A percentile compares a stretch with the other conserved stretches of the same genome.
These are phyloP conservation scores for Solanum arcanum DNA, from an alignment of 257 asterid genomes.

Conservation along the genomic window DNA sequence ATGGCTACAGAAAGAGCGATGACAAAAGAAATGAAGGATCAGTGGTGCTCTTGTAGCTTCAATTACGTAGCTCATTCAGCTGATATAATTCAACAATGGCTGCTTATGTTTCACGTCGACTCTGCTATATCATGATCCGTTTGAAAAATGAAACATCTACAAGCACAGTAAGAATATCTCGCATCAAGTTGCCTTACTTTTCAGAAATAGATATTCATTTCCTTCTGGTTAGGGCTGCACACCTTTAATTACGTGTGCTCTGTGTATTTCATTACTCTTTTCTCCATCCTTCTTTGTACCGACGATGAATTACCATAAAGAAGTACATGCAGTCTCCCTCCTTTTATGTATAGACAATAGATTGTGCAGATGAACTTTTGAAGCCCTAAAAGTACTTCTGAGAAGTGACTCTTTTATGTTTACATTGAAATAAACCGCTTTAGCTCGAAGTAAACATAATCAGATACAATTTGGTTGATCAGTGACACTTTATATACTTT, in stretches of 20 bases:
- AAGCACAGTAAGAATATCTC: background rate
- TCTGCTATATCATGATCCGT: background rate
- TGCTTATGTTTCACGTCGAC: background rate
- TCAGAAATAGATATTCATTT: background rate
- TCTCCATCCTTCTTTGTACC: background rate
- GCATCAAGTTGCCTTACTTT: background rate
- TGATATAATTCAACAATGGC: background rate
- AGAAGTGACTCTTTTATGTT: background rate
- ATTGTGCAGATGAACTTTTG: background rate
- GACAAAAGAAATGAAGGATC: background rate
- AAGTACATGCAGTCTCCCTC: background rate
- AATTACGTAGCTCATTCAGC: background rate
- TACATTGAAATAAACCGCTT: background rate
- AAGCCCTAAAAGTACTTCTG: background rate
- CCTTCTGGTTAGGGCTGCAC: background rate
- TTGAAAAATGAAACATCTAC: background rate
- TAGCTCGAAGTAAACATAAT: background rate
- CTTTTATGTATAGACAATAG: background rate
- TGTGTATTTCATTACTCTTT: background rate
- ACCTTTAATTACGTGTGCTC: background rate
- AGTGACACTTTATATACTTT: background rate
- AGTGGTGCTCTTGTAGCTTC: background rate
- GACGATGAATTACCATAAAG: background rate
- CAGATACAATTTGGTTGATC: background rate
- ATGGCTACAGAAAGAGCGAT: conserved; percentile 21